These are phyloP conservation scores for Xylariaceae sp. DNA, from an alignment of 2,329 filamentous ascomycete species.

Conservation along the genomic window DNA sequence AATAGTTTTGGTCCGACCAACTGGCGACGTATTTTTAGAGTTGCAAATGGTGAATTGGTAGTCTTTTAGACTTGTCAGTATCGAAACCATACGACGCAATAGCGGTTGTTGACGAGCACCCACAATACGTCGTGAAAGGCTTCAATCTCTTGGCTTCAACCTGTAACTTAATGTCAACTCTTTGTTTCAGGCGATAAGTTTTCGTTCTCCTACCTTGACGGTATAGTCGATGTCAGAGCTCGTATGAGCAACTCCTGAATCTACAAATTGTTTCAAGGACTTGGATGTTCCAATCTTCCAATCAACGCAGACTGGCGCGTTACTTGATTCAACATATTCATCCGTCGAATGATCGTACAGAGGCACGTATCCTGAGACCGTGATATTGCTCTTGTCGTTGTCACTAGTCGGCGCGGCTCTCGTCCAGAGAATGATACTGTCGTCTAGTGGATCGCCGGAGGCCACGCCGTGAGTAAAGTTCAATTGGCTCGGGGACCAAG, in stretches of 20 bases:
- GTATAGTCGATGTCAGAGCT: constrained; percentile 78
- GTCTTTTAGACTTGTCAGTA: constrained; percentile 34
- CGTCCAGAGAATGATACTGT: constrained; percentile 61
- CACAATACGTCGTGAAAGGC: constrained; percentile 65
- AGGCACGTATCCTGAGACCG: constrained; percentile 48
- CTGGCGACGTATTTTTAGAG: constrained; percentile 64
- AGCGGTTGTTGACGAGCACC: background rate
- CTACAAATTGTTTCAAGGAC: constrained; percentile 51
- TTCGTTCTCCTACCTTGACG: constrained; percentile 60
- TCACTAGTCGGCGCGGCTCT: constrained; percentile 51
- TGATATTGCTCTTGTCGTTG: constrained; percentile 53
- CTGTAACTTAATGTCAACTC: constrained; percentile 41
- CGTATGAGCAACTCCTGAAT: constrained; percentile 68
- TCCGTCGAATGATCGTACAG: constrained; percentile 54
- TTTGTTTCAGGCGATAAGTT: background rate
- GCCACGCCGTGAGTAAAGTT: constrained; percentile 67
- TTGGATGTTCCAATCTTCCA: constrained; percentile 65
- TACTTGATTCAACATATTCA: constrained; percentile 55
- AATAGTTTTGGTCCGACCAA: constrained; percentile 75
- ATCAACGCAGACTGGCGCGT: constrained; percentile 69
- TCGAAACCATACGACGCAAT: background rate
- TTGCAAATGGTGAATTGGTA: constrained; percentile 75
- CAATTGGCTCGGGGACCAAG: constrained; percentile 54
- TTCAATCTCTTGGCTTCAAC: constrained; percentile 69
- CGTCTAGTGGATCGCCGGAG: constrained; percentile 55